A percentile compares a stretch with the other conserved stretches of the same genome.
Evolutionary conservation across 1,139 yeast species (phyloP).

Genomic region (Nakaseomyces glabratus): DNA sequence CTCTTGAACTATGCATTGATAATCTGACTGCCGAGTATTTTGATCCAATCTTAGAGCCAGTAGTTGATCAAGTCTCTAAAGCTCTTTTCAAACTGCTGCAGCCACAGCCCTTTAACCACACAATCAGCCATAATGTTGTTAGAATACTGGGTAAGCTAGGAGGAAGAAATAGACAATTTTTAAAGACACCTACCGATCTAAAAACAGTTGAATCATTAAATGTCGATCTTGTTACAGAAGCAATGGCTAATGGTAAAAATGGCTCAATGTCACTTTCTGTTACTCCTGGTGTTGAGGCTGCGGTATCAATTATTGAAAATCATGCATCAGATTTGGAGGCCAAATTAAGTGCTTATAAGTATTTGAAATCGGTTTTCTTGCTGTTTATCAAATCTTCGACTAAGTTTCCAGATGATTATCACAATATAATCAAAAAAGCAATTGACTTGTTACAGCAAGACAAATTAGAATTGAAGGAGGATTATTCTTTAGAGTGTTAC

Average conservation of each 20-base stretch:
- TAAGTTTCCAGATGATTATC: constrained; percentile 51
- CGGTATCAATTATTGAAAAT: constrained; percentile 57
- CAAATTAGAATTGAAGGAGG: constrained; percentile 32
- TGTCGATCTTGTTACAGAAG: constrained; percentile 60
- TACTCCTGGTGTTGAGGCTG: constrained; percentile 76
- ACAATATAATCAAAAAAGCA: constrained; percentile 39
- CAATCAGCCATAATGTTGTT: constrained; percentile 89
- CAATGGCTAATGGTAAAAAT: constrained; percentile 62
- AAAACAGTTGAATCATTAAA: constrained; percentile 48
- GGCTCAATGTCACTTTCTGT: constrained; percentile 59
- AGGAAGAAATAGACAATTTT: constrained; percentile 83
- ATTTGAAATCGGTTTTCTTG: constrained; percentile 57
- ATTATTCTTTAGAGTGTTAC: constrained; percentile 35
- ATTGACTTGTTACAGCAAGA: constrained; percentile 45
- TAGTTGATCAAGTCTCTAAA: constrained; percentile 83
- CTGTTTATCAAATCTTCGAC: constrained; percentile 56
- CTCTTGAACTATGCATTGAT: constrained; percentile 93
- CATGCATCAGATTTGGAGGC: constrained; percentile 57
- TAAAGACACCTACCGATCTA: constrained; percentile 64
- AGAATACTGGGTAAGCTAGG: constrained; percentile 92
- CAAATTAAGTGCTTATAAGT: constrained; percentile 67
- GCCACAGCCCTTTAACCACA: constrained; percentile 84
- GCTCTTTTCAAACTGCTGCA: constrained; percentile 87
- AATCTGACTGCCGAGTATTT: constrained; percentile 92
- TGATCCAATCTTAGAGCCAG: constrained; percentile 95